These are phyloP conservation scores for Cyathus striatus DNA, from an alignment of 768 basidiomycete species.

Conservation along the genomic window DNA sequence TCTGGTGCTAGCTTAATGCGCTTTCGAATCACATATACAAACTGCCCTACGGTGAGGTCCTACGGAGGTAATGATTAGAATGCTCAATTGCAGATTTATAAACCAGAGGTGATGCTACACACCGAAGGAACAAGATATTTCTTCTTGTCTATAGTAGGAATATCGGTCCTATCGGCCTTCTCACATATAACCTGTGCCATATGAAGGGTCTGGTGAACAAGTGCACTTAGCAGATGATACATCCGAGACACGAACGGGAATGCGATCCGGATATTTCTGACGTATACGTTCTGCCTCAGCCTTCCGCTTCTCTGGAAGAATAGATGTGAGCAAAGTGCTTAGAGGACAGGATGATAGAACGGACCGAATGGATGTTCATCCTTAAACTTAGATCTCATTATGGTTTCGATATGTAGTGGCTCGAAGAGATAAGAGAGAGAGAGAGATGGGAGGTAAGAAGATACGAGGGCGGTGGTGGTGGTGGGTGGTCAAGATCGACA, in stretches of 20 bases:
- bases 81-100: conserved; percentile 1
- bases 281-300: conserved; percentile 97
- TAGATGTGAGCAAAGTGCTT: conserved; percentile 27
- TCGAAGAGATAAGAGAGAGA: conserved; percentile 11
- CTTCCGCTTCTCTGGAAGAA: conserved; percentile 89
- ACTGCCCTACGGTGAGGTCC: conserved; percentile 97
- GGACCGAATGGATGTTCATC: conserved; percentile 98
- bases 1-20: conserved; percentile 99
- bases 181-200: conserved; percentile 95
- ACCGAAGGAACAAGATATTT: conserved; percentile 99
- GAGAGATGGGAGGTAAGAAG: conserved; percentile 3
- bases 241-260: conserved; percentile 65
- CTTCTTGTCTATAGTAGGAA: conserved; percentile 99
- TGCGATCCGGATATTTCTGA: conserved; percentile 98
- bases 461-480: conserved; percentile 6
- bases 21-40: conserved; percentile 99
- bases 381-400: conserved; percentile 94
- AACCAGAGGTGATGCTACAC: conserved; percentile 24
- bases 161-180: conserved; percentile 97
- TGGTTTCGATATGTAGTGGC: conserved; percentile 9
- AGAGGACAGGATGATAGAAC: conserved; percentile 21
- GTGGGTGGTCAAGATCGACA: conserved; percentile 18
- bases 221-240: not conserved
- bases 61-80: conserved; percentile 20
- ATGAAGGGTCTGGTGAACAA: not conserved